Base-by-base conservation (phyloP, 768 basidiomycete genomes). In the Suillus decipiens region DNA sequence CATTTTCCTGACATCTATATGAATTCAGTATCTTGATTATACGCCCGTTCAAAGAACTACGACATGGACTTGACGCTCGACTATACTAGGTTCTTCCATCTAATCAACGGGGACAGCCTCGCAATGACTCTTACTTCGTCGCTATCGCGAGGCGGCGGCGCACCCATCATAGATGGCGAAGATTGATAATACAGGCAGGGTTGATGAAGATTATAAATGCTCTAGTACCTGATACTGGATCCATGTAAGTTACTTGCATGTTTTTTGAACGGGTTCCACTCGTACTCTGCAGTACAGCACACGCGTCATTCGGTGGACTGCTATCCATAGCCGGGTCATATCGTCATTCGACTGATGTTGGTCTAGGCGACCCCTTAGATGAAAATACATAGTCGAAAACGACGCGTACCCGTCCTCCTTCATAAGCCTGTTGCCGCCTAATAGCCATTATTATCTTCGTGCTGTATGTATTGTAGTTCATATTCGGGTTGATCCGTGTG, bases 141-240 rank as follows among this genome's bases (percentile, higher is more conserved):
- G 2, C 80, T 95, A 10, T 80, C 85, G 50, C 84, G 85, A 31
- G 65, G 66, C 11, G 84, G 84, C 37, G 83, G 82, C 7, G 75
- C 78, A 11, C 9, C 50, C 14, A 67, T 72, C 55, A 74, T 80
- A 61, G 90, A 86, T 60, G 82, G 79, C 51, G 75, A 76, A 2
- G 86, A 86, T 39, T 71, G 74, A 33, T 84, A 86, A 36, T 89
- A 91, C 70, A 87, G 88, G 59, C 84, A 73, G 95, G 88, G 10
- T 74, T 99, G 96, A 98, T 66, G 90, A 94, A 62, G 95, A 98
- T 67, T 98, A 95, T 71, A 95, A 98, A 71, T 99, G 97, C 80
- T 10, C 8, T 53, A 95, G 22, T 47, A 12, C 14, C 36, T 3
- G n/a, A 36, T 8, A 24, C 54, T 24, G n/a, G 54, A 36, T 54